phyloP scores from a whole-genome alignment of 345 rosid species.

The Fremontodendron californicum region DNA sequence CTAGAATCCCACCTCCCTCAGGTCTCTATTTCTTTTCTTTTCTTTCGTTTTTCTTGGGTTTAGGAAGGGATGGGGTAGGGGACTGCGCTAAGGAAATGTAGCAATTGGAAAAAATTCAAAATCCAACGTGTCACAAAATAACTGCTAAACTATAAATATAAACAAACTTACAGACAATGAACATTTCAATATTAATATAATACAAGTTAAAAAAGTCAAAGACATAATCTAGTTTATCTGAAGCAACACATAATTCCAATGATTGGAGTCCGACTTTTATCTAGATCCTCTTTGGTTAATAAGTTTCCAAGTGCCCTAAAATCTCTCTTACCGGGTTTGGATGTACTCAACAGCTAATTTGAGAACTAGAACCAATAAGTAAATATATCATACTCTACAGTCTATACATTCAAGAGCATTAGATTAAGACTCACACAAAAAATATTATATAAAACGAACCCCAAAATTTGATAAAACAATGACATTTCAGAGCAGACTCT shows the following conservation, averaged over 20 bases:
- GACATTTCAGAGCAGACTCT: background rate
- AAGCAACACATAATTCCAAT: background rate
- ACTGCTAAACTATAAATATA: background rate
- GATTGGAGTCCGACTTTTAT: background rate
- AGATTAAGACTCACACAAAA: background rate
- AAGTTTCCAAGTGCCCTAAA: background rate
- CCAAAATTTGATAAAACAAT: background rate
- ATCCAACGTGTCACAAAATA: background rate
- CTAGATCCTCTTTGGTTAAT: background rate
- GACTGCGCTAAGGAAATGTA: background rate
- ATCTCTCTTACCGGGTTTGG: background rate
- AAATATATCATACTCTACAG: background rate
- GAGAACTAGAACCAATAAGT: background rate
- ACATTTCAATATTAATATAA: background rate
- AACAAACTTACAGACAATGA: background rate
- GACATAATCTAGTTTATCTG: background rate
- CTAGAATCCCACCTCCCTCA: background rate
- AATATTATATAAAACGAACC: background rate
- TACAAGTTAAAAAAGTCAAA: background rate
- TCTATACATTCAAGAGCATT: background rate
- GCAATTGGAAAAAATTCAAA: background rate
- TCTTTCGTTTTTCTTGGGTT: background rate
- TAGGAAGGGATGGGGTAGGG: background rate
- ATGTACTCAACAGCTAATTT: background rate
- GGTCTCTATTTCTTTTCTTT: background rate